Evolutionary conservation across 352 stramenopile species (phyloP).

Genomic region (Pythium myriotylum): DNA sequence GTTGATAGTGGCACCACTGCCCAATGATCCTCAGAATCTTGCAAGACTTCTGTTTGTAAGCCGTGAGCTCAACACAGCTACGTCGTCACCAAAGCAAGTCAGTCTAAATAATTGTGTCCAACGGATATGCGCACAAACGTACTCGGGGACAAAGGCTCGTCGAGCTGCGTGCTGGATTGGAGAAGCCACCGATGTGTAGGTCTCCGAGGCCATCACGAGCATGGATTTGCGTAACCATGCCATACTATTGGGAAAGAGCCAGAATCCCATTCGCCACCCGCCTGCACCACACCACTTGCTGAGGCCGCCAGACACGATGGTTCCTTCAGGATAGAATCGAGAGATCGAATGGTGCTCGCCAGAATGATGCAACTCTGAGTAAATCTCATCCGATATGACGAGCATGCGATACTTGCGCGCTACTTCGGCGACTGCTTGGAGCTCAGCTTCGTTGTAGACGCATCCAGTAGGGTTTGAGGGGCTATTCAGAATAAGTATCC

Average conservation of each 20-base stretch:
- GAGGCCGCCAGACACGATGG: slow-evolving; percentile 84
- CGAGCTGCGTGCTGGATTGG: slow-evolving; percentile 86
- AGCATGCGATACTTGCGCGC: slow-evolving; percentile 86
- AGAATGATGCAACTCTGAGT: slow-evolving; percentile 82
- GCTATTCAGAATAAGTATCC: slow-evolving; percentile 87
- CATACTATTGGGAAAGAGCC: slow-evolving; percentile 80
- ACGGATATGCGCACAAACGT: slow-evolving; percentile 20
- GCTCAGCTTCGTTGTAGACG: slow-evolving; percentile 77
- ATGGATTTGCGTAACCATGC: slow-evolving; percentile 84
- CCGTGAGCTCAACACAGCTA: slow-evolving; percentile 74
- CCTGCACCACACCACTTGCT: slow-evolving; percentile 90
- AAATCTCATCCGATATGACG: slow-evolving; percentile 91
- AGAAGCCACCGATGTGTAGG: slow-evolving; percentile 85
- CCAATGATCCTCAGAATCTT: slow-evolving; percentile 84
- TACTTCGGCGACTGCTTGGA: slow-evolving; percentile 68
- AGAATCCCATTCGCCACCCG: slow-evolving; percentile 89
- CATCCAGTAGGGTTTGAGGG: slow-evolving; percentile 86
- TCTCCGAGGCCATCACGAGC: slow-evolving; percentile 90
- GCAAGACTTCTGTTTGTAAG: slow-evolving; percentile 84
- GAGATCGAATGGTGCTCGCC: slow-evolving; percentile 82
- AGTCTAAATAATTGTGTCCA: not conserved
- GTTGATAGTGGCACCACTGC: slow-evolving; percentile 80
- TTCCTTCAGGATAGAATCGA: slow-evolving; percentile 86
- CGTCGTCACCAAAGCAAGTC: slow-evolving; percentile 5
- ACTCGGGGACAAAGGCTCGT: slow-evolving; percentile 78